Base-by-base conservation (phyloP, 371 early-diverging fungal genomes). In the Apophysomyces trapeziformis region DNA sequence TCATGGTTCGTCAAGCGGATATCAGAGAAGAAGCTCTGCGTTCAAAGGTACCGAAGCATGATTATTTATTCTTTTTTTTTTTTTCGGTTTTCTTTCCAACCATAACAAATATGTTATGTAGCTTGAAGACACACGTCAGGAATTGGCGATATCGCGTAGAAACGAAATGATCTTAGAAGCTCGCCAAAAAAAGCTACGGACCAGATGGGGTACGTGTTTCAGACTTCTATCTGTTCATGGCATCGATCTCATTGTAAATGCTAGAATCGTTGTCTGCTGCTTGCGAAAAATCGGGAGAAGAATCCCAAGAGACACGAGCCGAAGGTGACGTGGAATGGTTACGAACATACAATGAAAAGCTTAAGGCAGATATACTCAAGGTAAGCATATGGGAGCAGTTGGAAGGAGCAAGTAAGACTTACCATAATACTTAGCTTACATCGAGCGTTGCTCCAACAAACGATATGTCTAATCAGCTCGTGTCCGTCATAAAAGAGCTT, bases 91-190 rank as follows among this genome's bases (percentile, higher is more conserved):
- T 26, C 32, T 26, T 26, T 26, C 2, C 32, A 26, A 26, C 5
- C 18, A 61, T 18, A 41, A 45, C 44, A 1, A n/a, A 13, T 16
- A n/a, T 45, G 2, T 45, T 45, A n/a, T 5, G 0, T 47, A 80
- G 76, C 50, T 83, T 45, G 84, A 79, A 67, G 84, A 83, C 43
- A 61, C 72, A 5, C 76, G 77, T 37, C 80, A 80, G 62, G 81
- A 83, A 57, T 46, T 83, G 58, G 78, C 77, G 0, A 45, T 74
- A 12, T 63, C 79, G 45, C 68, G 79, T 38, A 78, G 76, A 57
- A 66, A 73, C 16, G 81, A 79, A 60, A 61, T 77, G 32, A 69
- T 68, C 26, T 50, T 83, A 18, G 84, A 83, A 60, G 75, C 77
- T 9, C 78, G 77, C 56, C 72, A 79, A 45, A 83, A 75, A 58